Conservation (phyloP, 257 asterid species). For the Thymus mandschuricus region DNA sequence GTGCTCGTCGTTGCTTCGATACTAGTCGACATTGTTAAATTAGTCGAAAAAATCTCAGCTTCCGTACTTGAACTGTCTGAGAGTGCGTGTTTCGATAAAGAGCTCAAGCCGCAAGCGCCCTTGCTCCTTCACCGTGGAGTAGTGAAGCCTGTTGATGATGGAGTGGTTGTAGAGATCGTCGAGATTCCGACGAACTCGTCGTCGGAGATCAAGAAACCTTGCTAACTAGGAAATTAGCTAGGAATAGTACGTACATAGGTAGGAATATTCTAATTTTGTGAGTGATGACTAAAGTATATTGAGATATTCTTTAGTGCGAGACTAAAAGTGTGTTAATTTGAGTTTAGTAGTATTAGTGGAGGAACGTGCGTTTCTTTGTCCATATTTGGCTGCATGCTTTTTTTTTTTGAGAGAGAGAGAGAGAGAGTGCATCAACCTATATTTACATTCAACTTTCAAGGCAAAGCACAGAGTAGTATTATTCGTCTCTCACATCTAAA, state of each 20-base stretch:
- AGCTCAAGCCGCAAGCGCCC: background rate
- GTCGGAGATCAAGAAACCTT: constrained; percentile 6
- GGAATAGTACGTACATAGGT: background rate
- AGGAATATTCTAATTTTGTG: background rate
- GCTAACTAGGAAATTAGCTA: background rate
- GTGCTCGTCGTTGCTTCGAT: constrained; percentile 44
- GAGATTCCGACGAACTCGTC: background rate
- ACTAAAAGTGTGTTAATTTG: background rate
- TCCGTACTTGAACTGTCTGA: constrained; percentile 46
- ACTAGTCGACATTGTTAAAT: constrained; percentile 47
- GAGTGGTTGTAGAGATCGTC: constrained; percentile 32
- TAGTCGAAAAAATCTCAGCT: constrained; percentile 45
- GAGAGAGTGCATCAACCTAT: background rate
- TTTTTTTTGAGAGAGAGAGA: background rate
- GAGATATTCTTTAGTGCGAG: background rate
- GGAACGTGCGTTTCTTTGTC: background rate
- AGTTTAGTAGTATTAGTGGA: background rate
- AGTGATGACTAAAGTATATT: no score
- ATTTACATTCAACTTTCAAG: constrained; percentile 37
- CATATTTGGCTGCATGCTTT: background rate
- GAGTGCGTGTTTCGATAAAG: constrained; percentile 43
- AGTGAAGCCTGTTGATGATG: constrained; percentile 6
- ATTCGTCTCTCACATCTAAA: constrained; percentile 14
- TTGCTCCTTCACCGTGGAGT: constrained; percentile 18
- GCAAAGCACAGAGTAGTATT: no score